Base-by-base conservation (phyloP, 768 basidiomycete species). In the Chalciporus piperatus region DNA sequence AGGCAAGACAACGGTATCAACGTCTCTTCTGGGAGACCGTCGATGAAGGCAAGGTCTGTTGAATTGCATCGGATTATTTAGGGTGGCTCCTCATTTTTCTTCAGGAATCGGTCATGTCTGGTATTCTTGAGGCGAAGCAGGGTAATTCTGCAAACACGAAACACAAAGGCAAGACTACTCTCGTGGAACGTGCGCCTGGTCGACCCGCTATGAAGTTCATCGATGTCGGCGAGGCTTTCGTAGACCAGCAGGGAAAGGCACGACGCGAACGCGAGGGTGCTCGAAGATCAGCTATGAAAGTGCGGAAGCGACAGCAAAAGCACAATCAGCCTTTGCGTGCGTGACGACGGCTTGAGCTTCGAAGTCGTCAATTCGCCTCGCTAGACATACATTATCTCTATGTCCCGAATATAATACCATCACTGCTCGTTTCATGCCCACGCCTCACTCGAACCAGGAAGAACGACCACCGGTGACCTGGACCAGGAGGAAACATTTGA, bases 11-110 rank as follows among this genome's bases (percentile, higher is more conserved):
- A 50, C 79, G 83, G 10, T 89, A 88, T 63, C 82, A 85, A 59
- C 78, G 84, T 39, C 70, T 82, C 40, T 92, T 87, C 66, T 92
- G 89, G 87, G 90, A 92, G 65, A 81, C 85, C 27, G 79, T 87
- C 35, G 75, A 76, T 10, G 90, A 92, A 59, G 82, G 83, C 52
- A 69, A 79, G 69, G 90, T 89, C 62, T 38, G 71, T 62, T 68
- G 62, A 28, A 19, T 28, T 11, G 33, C 57, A 41, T 35, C 20
- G 0, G 12, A 28, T 30, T 40, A 37, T 3, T 39, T 16, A 10
- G 13, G 12, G 33, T n/a, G 8, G 25, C 42, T 33, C 19, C 38
- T 48, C 47, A 47, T 17, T 14, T 45, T 43, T 27, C 11, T 40
- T 12, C 41, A 91, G 89, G 79, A 84, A 63, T 81, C 84, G 9